Percentiles rank a stretch among this genome's conserved stretches.
These are phyloP conservation scores for Kwoniella heveanensis DNA, from an alignment of 768 basidiomycete species.

Conservation along the genomic window DNA sequence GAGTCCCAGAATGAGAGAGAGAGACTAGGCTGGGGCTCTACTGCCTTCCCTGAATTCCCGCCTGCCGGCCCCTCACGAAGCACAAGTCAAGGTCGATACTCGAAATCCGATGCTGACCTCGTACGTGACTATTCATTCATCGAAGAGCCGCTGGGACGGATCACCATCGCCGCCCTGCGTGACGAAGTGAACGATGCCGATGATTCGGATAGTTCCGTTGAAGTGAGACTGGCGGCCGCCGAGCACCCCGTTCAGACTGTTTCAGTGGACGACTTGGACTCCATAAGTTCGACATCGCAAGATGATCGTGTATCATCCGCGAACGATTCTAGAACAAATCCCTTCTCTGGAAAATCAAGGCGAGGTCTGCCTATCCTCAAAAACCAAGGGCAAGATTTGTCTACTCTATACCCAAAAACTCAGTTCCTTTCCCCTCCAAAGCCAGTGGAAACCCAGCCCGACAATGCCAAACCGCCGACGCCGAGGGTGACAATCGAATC, in stretches of 20 bases:
- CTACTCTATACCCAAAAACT: conserved; percentile 17
- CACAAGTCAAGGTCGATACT: neutral
- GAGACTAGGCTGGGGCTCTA: conserved; percentile 33
- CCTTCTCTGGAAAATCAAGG: no score
- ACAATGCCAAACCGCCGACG: neutral
- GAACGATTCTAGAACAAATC: no score
- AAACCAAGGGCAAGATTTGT: neutral
- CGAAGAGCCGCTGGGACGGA: neutral
- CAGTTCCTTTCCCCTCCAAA: conserved; percentile 21
- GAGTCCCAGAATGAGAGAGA: neutral
- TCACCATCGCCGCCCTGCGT: neutral
- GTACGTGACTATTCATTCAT: neutral
- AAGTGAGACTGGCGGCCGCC: neutral
- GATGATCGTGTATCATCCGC: conserved; percentile 10
- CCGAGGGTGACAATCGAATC: conserved; percentile 25
- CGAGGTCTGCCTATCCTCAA: neutral
- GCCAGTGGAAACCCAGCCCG: neutral
- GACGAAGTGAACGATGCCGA: neutral
- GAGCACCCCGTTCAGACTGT: conserved; percentile 2
- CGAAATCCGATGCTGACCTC: neutral
- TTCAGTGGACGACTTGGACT: conserved; percentile 9
- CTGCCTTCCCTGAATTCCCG: conserved; percentile 26
- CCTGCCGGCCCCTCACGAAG: conserved; percentile 1
- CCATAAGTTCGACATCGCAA: conserved; percentile 3
- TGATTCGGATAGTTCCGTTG: neutral